phyloP scores from a whole-genome alignment of 1,284 basidiomycete species.

The Fomitiporia mediterranea region DNA sequence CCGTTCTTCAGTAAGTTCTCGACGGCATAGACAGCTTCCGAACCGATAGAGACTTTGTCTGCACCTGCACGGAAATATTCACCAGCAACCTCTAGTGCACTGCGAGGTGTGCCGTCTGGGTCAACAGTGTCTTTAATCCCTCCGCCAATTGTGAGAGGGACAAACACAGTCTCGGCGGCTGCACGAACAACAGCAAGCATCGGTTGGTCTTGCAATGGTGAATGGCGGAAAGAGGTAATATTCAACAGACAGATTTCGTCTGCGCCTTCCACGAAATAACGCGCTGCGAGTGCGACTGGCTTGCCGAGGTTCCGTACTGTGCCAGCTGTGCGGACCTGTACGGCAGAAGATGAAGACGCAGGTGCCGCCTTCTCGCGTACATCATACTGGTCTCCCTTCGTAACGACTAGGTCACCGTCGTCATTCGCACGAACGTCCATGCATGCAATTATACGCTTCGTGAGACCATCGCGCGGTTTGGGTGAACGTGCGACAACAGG shows the following conservation, averaged over 20 bases:
- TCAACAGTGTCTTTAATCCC: slow-evolving; percentile 97
- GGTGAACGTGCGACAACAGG: slow-evolving; percentile 36
- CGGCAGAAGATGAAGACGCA: slow-evolving; percentile 21
- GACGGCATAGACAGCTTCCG: slow-evolving; percentile 92
- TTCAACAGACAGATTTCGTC: slow-evolving; percentile 98
- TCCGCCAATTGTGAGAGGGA: slow-evolving; percentile 98
- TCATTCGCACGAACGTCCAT: slow-evolving; percentile 98
- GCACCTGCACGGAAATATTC: slow-evolving; percentile 97
- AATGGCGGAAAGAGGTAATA: slow-evolving; percentile 98
- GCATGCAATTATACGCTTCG: slow-evolving; percentile 95
- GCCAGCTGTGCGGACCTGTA: slow-evolving; percentile 49
- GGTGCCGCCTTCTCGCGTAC: slow-evolving; percentile 76
- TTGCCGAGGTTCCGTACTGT: slow-evolving; percentile 97
- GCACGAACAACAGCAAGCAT: slow-evolving; percentile 95
- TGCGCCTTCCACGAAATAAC: slow-evolving; percentile 87
- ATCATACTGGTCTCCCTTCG: slow-evolving; percentile 99
- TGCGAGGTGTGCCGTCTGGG: slow-evolving; percentile 85
- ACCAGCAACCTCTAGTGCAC: slow-evolving; percentile 92
- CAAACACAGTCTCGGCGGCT: slow-evolving; percentile 88
- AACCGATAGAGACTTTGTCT: slow-evolving; percentile 97
- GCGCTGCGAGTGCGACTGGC: slow-evolving; percentile 86
- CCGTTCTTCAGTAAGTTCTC: slow-evolving; percentile 66
- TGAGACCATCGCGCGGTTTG: slow-evolving; percentile 59
- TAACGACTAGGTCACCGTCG: slow-evolving; percentile 95
- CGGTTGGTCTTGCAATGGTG: slow-evolving; percentile 92